phyloP scores from a whole-genome alignment of 73 alveolate species.

The Breviolum minutum region DNA sequence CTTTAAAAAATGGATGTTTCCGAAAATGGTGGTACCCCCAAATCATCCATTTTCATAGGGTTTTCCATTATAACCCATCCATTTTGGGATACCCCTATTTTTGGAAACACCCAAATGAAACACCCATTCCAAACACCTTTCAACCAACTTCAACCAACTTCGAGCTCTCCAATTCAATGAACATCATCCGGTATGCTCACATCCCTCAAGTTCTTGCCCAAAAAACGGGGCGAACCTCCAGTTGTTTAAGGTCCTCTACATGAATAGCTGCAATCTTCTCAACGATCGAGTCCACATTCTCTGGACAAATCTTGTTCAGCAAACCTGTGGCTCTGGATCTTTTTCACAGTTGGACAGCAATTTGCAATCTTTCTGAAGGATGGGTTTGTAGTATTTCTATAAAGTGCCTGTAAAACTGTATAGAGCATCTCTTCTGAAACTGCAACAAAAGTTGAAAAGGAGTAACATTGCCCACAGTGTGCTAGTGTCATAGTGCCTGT shows the following conservation, averaged over 20 bases:
- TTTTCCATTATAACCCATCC: too few species aligned
- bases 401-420: not conserved
- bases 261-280: conserved; percentile 87
- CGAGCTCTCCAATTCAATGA: not conserved
- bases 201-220: not conserved
- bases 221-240: conserved; percentile 24
- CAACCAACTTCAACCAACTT: too few species aligned
- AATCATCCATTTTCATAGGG: too few species aligned
- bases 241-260: conserved; percentile 46
- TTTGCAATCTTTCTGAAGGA: not conserved
- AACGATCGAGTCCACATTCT: conserved; percentile 73
- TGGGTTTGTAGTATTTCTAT: not conserved
- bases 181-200: not conserved
- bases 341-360: not conserved
- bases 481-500: too few species aligned
- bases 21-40: too few species aligned
- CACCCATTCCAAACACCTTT: too few species aligned
- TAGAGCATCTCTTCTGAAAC: not conserved
- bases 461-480: too few species aligned
- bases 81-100: too few species aligned
- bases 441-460: too few species aligned
- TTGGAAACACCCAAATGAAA: too few species aligned
- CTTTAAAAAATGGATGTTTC: too few species aligned
- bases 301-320: conserved; percentile 93
- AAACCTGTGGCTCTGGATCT: conserved; percentile 5